Percentiles rank a stretch among this genome's conserved stretches.
Evolutionary conservation across 495 filamentous ascomycete species (phyloP).

Genomic region (Cenococcum geophilum): DNA sequence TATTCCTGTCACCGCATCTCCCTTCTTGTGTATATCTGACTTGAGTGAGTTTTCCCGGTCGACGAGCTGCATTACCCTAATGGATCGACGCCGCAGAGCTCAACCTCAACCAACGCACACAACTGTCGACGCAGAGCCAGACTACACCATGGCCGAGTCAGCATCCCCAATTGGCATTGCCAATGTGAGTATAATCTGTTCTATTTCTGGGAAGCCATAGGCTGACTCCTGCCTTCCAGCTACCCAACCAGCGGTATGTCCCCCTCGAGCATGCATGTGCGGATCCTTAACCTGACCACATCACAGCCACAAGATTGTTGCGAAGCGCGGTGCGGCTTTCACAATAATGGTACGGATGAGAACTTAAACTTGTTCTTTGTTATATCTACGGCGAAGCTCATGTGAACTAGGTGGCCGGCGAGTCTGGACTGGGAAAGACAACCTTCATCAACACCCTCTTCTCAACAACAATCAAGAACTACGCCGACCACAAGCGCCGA

Average conservation of each 20-base stretch:
- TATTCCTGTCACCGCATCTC: neutral
- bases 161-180: conserved; percentile 98
- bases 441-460: conserved; percentile 99
- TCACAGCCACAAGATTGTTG: conserved; percentile 93
- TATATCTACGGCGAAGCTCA: conserved; percentile 14
- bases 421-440: conserved; percentile 97
- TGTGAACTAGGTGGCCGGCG: conserved; percentile 77
- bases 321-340: conserved; percentile 96
- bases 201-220: conserved; percentile 1
- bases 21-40: neutral
- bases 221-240: conserved; percentile 40
- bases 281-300: conserved; percentile 26
- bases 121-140: conserved; percentile 35
- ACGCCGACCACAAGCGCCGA: conserved; percentile 96
- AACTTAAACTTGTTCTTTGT: neutral
- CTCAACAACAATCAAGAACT: conserved; percentile 99
- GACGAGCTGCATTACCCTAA: neutral
- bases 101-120: conserved; percentile 1
- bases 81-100: neutral
- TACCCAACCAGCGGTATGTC: conserved; percentile 82
- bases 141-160: conserved; percentile 63
- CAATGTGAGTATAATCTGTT: conserved; percentile 59
- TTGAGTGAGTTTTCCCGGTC: too few relatives aligned
- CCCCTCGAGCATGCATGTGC: neutral
- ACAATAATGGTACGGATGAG: conserved; percentile 81